Conservation (phyloP, 2,329 filamentous ascomycete genomes). For the Niveomyces coronatus region DNA sequence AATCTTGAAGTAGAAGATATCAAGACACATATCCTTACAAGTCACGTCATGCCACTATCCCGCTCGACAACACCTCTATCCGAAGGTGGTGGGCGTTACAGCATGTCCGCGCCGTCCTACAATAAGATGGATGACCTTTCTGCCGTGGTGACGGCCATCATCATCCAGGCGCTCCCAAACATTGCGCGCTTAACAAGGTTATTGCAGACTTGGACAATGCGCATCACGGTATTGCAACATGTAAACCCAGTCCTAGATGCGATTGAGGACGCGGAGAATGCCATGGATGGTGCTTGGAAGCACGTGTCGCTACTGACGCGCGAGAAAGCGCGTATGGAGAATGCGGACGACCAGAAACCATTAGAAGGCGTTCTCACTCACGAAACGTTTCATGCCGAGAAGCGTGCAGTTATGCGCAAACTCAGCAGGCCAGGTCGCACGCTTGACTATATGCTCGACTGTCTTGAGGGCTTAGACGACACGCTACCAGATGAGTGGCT, state of each 20-base stretch:
- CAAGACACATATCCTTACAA: conserved; percentile 76
- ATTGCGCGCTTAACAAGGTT: conserved; percentile 63
- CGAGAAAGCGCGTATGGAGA: conserved; percentile 12
- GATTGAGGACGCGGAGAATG: conserved; percentile 55
- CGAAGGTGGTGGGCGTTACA: conserved; percentile 18
- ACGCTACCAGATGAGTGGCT: conserved; percentile 82
- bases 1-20: conserved; percentile 73
- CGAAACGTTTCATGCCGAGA: conserved; percentile 47
- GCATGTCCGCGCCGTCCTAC: conserved; percentile 32
- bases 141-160: conserved; percentile 80
- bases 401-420: conserved; percentile 53
- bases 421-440: conserved; percentile 60
- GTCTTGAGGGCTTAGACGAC: conserved; percentile 73
- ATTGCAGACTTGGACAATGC: conserved; percentile 68
- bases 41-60: conserved; percentile 55
- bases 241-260: conserved; percentile 58
- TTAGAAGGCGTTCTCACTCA: conserved; percentile 21
- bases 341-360: conserved; percentile 11
- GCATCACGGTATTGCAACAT: conserved; percentile 63
- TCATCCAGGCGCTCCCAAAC: conserved; percentile 78
- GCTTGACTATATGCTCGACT: conserved; percentile 79
- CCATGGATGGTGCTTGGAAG: conserved; percentile 57
- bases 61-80: conserved; percentile 26
- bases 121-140: conserved; percentile 79
- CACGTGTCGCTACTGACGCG: conserved; percentile 34